Evolutionary conservation across 1,284 basidiomycete genomes (phyloP), one percentile per base, ranked within the genome.

Genomic region (Cutaneotrichosporon sp.): DNA sequence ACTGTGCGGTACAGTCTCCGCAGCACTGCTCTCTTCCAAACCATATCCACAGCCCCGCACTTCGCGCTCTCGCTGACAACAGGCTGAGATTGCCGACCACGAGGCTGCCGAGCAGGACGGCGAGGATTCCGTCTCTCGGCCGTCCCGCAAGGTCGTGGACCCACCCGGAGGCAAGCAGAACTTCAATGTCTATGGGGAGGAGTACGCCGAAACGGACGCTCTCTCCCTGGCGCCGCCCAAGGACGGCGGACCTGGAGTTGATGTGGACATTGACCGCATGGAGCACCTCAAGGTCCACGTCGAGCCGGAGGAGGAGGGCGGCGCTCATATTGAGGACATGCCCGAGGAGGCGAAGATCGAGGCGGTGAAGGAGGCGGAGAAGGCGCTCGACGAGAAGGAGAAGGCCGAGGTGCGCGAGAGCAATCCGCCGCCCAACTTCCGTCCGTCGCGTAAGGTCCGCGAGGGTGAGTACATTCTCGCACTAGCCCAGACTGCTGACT

Each of bases 61-160:
- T n/a, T 26, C 37, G 20, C 37, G 19, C 22, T 25, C 17, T 20
- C 26, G 22, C 46, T 48, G 19, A 49, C 29, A 24, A 5, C 52
- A 68, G 72, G 74, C 74, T 33, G 74, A 75, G 61, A 72, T 75
- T 44, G 68, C 65, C 41, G 74, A 74, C 62, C 72, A 71, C 2
- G 64, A 69, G 10, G 54, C 51, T 34, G 60, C 65, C 38, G 59
- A 59, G 24, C 52, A 63, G 1, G 51, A 62, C 64, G 17, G 66
- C 66, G 26, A 70, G 20, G 37, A 34, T 20, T 31, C 66, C 29
- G 63, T 63, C 25, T 57, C 64, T 24, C 66, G 72, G 17, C 67
- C 71, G 6, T 63, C 71, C 12, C 70, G 73, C 45, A 75, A 74
- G 59, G 71, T 74, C 35, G 53, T 63, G 41, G 71, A 74, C 49